Evolutionary conservation across 2,329 filamentous ascomycete genomes (phyloP), one percentile per base, ranked within the genome.

Genomic region (Huntiella omanensis): DNA sequence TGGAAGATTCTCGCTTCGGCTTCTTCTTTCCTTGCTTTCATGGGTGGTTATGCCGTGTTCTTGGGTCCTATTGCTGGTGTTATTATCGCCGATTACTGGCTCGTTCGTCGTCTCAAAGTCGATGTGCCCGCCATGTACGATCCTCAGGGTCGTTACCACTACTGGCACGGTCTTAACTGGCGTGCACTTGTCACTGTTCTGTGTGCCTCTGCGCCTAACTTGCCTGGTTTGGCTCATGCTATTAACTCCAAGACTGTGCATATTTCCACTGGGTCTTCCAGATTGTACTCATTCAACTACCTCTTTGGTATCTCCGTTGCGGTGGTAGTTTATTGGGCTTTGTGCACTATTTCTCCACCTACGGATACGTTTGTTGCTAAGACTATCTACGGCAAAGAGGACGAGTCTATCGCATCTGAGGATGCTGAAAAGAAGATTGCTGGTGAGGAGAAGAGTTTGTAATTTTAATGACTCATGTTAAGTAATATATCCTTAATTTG

Each of bases 91-190:
- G 64, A 68, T 50, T 68, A 57, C 51, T 62, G 58, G 58, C 47
- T 62, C 28, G 52, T 61, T 50, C 62, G 64, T 50, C 54, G 55
- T 35, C 53, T 56, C 33, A 56, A 58, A 28, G 56, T 62, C 49
- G 62, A 67, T 50, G 57, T 66, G 28, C 62, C 44, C 11, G 62
- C 59, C 10, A 54, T 68, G 33, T 68, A 67, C 54, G 54, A 62
- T 40, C 62, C 61, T 5, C 51, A 58, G 19, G 63, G 64, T 43
- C 60, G 60, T 45, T 65, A 65, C 51, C 65, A 62, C 62, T 65
- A 61, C 48, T 59, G 51, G 4, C 51, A 50, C n/a, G 63, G 63
- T 2, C 32, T 62, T 8, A 65, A 65, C 45, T 64, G 61, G 60
- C 56, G 63, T 4, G 62, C 64, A 2, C 55, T 58, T 0, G 54